Evolutionary conservation across 352 stramenopile species (phyloP).

Genomic region (Phytophthora idaei): DNA sequence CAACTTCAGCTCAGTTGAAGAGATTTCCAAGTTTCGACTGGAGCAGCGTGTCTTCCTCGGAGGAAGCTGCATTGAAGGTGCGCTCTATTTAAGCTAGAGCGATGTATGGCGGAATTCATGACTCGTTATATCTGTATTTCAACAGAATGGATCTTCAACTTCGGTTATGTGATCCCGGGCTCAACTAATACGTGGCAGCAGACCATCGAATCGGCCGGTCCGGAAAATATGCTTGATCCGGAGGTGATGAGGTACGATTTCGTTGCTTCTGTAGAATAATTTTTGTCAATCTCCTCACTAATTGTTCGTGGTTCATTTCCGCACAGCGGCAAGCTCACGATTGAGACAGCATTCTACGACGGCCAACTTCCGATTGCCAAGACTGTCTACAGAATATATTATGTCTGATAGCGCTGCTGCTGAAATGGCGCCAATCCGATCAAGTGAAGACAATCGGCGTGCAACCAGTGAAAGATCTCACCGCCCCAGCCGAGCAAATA

Average conservation of each 20-base stretch:
- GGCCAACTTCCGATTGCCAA: conserved; percentile 87
- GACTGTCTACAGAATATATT: conserved; percentile 94
- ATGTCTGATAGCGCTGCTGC: conserved; percentile 64
- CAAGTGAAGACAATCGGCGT: conserved; percentile 1
- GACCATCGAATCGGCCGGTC: conserved; percentile 90
- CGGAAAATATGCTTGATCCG: conserved; percentile 90
- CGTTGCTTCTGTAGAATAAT: not conserved
- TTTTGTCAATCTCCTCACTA: not conserved
- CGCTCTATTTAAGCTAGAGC: not conserved
- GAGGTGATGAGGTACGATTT: conserved; percentile 74
- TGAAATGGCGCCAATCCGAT: conserved; percentile 5
- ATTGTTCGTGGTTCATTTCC: not conserved
- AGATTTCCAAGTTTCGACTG: conserved; percentile 92
- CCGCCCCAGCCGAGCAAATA: conserved; percentile 7
- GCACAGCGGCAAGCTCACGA: conserved; percentile 89
- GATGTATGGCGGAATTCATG: not conserved
- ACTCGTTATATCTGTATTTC: not conserved
- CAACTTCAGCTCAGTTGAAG: conserved; percentile 91
- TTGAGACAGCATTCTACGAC: conserved; percentile 97
- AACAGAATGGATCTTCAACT: conserved; percentile 94
- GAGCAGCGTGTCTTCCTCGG: conserved; percentile 92
- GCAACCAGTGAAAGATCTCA: conserved; percentile 5
- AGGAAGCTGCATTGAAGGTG: conserved; percentile 91
- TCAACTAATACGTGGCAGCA: conserved; percentile 97
- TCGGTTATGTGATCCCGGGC: conserved; percentile 95